Percentiles rank a stretch among this genome's conserved stretches.
Evolutionary conservation across 2,329 filamentous ascomycete genomes (phyloP).

Genomic region (Taxawa tesnikishii): DNA sequence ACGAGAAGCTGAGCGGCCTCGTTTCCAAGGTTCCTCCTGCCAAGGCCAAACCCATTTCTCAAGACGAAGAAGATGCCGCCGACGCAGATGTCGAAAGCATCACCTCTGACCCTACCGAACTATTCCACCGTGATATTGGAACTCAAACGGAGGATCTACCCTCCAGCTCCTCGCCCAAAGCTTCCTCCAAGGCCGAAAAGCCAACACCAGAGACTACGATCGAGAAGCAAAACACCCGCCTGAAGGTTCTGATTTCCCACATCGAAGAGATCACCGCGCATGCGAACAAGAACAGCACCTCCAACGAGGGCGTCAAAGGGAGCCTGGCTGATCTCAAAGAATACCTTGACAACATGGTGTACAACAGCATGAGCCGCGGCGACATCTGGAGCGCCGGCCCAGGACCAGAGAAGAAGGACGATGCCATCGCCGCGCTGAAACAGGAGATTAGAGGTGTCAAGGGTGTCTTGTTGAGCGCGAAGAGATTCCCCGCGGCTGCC

Average conservation of each 20-base stretch:
- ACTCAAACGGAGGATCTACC: constrained; percentile 56
- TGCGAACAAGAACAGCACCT: constrained; percentile 39
- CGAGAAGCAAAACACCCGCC: constrained; percentile 28
- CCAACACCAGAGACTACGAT: constrained; percentile 12
- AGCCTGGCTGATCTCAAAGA: constrained; percentile 44
- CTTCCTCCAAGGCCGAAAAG: constrained; percentile 14
- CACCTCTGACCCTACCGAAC: constrained; percentile 56
- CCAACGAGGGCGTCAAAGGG: constrained; percentile 39
- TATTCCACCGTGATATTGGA: constrained; percentile 71
- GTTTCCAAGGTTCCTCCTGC: constrained; percentile 49
- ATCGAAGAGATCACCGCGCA: constrained; percentile 36
- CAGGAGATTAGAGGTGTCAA: constrained; percentile 69
- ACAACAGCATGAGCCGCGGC: constrained; percentile 19
- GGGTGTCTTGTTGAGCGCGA: constrained; percentile 61
- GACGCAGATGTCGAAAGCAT: constrained; percentile 36
- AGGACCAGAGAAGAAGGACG: constrained; percentile 36
- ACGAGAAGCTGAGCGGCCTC: constrained; percentile 43
- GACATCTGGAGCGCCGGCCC: constrained; percentile 14
- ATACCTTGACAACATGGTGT: constrained; percentile 52
- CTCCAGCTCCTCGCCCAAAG: constrained; percentile 23
- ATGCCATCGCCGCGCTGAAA: constrained; percentile 62
- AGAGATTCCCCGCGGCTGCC: constrained; percentile 50
- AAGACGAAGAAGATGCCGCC: constrained; percentile 25
- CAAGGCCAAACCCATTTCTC: constrained; percentile 12
- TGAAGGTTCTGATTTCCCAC: constrained; percentile 40